Evolutionary conservation across 192 early-diverging fungal species (phyloP), one percentile per base, ranked within the genome.

Genomic region (Dimargaris xerosporica): DNA sequence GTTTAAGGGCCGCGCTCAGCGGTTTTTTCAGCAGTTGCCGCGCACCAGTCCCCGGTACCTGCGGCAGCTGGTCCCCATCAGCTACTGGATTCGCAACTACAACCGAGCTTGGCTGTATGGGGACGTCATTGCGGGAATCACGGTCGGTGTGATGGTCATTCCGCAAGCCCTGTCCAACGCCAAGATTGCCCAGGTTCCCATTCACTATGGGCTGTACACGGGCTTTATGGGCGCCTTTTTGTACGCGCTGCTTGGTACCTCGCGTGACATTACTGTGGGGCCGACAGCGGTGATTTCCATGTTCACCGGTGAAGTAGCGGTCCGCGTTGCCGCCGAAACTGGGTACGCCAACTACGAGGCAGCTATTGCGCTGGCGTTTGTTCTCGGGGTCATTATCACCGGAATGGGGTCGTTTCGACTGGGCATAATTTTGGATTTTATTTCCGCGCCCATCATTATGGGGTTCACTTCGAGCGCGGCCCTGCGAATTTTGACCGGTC

Each of bases 391-490:
- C 23, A 73, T 91, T 26, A 68, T 85, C 17, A 71, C 83, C 16
- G 70, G 77, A 45, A 63, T 96, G 34, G 93, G 91, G 25, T 61
- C 93, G 12, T 66, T 94, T 19, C 85, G 89, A 7, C 74, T 96
- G 16, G 93, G 93, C 7, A 78, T 90, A 54, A 71, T 94, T 31
- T 84, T 94, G 44, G 87, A 93, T 65, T 93, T 94, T 65, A 88
- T 96, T 65, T 83, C 87, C 29, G 69, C 77, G 23, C 81, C 91
- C 0, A 86, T 88, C 29, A 83, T 96, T 64, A 84, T 85, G 0
- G 91, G 91, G 0, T 96, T 94, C 67, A 91, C 87, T 64, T 81
- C 90, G 2, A 91, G 91, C 11, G 85, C 86, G 23, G 91, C 86
- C 17, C 64, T 89, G 5, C 85, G 79, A 30, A 89, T 93, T 64